Evolutionary conservation across 2,329 filamentous ascomycete species (phyloP).

Genomic region (Claviceps digitariae): DNA sequence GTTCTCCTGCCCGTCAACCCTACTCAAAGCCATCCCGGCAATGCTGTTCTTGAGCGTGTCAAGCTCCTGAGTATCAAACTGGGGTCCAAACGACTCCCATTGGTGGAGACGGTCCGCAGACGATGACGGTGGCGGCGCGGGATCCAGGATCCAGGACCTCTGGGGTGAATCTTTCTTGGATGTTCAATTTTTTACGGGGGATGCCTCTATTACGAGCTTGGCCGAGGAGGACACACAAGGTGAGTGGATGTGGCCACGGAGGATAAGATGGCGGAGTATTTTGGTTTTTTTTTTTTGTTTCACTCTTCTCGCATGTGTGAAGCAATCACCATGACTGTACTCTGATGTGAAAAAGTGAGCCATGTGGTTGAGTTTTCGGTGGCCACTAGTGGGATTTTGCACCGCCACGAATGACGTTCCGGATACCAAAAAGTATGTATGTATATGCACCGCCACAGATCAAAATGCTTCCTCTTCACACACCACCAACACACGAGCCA

Average conservation of each 20-base stretch:
- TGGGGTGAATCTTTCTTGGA: neutral
- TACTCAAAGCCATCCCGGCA: slow-evolving; percentile 27
- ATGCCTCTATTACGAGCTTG: too few relatives aligned
- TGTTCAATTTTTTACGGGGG: too few relatives aligned
- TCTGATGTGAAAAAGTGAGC: too few relatives aligned
- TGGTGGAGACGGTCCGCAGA: neutral
- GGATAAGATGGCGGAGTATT: too few relatives aligned
- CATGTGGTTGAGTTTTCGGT: neutral
- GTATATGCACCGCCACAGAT: neutral
- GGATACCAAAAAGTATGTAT: too few relatives aligned
- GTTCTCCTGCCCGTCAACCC: slow-evolving; percentile 27
- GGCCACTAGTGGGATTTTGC: neutral
- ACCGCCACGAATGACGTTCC: neutral
- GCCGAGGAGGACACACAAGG: too few relatives aligned
- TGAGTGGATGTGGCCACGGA: too few relatives aligned
- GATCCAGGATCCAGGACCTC: neutral
- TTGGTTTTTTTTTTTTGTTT: too few relatives aligned
- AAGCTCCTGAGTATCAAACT: slow-evolving; percentile 4
- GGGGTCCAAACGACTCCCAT: slow-evolving; percentile 8
- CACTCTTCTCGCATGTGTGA: too few relatives aligned
- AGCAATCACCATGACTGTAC: too few relatives aligned
- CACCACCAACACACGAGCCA: neutral
- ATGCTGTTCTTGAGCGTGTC: slow-evolving; percentile 11
- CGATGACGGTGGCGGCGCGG: neutral
- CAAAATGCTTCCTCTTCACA: neutral